These are phyloP conservation scores for Kluyveromyces wickerhamii DNA, from an alignment of 805 yeast species.

Conservation along the genomic window DNA sequence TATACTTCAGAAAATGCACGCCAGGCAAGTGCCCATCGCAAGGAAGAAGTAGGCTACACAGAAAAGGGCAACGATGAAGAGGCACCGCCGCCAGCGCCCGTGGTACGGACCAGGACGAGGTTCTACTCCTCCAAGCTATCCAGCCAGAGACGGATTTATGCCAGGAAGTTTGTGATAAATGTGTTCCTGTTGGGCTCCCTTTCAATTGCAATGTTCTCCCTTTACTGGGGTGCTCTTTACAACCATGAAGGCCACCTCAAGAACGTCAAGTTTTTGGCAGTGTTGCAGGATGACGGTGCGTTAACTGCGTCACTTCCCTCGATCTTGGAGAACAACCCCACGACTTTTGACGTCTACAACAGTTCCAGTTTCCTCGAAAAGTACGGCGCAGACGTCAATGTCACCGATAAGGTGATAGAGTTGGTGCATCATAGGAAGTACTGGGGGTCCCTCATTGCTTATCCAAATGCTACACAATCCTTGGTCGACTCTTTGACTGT, in stretches of 20 bases:
- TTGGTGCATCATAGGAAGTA: conserved; percentile 46
- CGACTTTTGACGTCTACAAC: conserved; percentile 27
- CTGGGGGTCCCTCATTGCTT: conserved; percentile 57
- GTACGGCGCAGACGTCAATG: conserved; percentile 13
- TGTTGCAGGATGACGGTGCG: conserved; percentile 27
- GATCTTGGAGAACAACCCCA: conserved; percentile 14
- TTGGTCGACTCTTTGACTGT: conserved; percentile 19
- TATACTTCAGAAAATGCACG: no score
- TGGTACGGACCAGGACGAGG: conserved; percentile 11
- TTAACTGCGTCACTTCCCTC: conserved; percentile 12
- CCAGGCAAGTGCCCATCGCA: no score
- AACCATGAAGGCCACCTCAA: conserved; percentile 18
- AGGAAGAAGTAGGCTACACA: no score
- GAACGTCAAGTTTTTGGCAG: conserved; percentile 26
- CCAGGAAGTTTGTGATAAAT: conserved; percentile 9
- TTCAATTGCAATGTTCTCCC: conserved; percentile 19
- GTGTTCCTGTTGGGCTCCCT: conserved; percentile 18
- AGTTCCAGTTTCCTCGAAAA: conserved; percentile 19
- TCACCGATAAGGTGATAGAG: conserved; percentile 33
- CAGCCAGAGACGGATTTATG: conserved; percentile 10
- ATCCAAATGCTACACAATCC: conserved; percentile 37
- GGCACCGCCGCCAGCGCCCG: not conserved
- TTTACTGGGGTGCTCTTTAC: conserved; percentile 35
- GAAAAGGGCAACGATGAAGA: not conserved
- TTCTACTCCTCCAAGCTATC: conserved; percentile 14